Evolutionary conservation across 2,329 filamentous ascomycete genomes (phyloP).

Genomic region (Macrophomina tecta): DNA sequence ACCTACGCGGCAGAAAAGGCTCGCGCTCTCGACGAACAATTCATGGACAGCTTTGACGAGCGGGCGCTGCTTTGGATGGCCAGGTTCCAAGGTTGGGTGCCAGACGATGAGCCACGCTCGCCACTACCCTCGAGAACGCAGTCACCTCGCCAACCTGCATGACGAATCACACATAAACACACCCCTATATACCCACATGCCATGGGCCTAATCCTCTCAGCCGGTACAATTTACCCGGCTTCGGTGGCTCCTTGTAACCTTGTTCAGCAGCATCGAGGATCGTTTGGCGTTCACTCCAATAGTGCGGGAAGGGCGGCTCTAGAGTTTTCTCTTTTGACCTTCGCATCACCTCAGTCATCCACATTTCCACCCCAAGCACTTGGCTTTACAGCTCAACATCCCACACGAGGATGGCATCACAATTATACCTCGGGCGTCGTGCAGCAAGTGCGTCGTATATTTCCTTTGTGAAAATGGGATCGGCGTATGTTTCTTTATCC

Average conservation of each 20-base stretch:
- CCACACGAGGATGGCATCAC: background rate
- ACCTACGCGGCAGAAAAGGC: conserved; percentile 62
- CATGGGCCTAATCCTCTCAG: conserved; percentile 1
- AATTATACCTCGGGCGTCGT: background rate
- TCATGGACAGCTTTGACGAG: conserved; percentile 54
- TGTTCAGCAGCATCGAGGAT: conserved; percentile 8
- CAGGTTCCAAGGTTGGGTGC: conserved; percentile 34
- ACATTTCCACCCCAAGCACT: background rate
- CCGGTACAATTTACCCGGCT: background rate
- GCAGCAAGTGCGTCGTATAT: background rate
- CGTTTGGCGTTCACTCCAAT: conserved; percentile 3
- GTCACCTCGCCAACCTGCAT: conserved; percentile 20
- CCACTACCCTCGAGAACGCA: conserved; percentile 9
- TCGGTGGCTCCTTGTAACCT: background rate
- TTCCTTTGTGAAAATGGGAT: background rate
- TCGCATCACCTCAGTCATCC: background rate
- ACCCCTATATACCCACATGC: conserved; percentile 4
- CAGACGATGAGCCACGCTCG: conserved; percentile 24
- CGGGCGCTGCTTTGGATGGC: conserved; percentile 48
- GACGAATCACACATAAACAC: background rate
- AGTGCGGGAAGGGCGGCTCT: conserved; percentile 18
- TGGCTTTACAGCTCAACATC: background rate
- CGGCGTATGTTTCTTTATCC: background rate
- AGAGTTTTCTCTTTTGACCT: background rate
- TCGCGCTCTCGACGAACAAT: conserved; percentile 53